phyloP scores from a whole-genome alignment of 192 early-diverging fungal species.

The Umbelopsis isabellina region DNA sequence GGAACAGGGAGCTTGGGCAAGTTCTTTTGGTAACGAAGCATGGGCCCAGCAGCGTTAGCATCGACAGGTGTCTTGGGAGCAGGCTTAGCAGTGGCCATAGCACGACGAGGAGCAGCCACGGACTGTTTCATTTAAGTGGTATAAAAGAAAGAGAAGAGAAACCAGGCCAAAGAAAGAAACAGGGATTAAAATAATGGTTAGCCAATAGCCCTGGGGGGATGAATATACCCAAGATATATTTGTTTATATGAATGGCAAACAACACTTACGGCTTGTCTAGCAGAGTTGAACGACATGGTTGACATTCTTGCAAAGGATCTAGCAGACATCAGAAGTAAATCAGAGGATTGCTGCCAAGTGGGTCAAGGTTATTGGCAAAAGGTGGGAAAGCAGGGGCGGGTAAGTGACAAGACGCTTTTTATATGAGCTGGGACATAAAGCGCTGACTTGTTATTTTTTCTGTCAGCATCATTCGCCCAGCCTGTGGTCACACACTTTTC shows the following conservation, averaged over 20 bases:
- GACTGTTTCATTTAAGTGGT: conserved; percentile 5
- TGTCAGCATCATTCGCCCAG: conserved; percentile 10
- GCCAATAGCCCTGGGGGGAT: too few relatives aligned
- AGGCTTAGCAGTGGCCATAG: conserved; percentile 11
- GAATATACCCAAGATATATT: neutral
- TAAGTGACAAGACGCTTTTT: conserved; percentile 15
- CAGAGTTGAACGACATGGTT: conserved; percentile 15
- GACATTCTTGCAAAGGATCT: conserved; percentile 19
- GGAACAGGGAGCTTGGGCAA: conserved; percentile 93
- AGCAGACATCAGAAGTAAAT: conserved; percentile 2
- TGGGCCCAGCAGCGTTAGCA: conserved; percentile 56
- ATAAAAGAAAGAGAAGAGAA: conserved; percentile 5
- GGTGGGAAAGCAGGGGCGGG: neutral
- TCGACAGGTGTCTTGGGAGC: conserved; percentile 23
- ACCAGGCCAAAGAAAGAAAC: neutral
- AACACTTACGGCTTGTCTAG: conserved; percentile 16
- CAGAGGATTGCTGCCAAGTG: neutral
- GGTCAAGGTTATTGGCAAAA: conserved; percentile 5
- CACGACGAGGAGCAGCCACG: conserved; percentile 16
- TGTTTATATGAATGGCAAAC: neutral
- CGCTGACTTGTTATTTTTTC: neutral
- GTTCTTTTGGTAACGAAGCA: conserved; percentile 73
- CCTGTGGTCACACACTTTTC: conserved; percentile 13
- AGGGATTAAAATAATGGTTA: neutral
- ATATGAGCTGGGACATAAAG: neutral